Percentiles rank a stretch among this genome's conserved stretches.
These are phyloP conservation scores for Eucalyptus shirleyi DNA, from an alignment of 345 rosid genomes.

Conservation along the genomic window DNA sequence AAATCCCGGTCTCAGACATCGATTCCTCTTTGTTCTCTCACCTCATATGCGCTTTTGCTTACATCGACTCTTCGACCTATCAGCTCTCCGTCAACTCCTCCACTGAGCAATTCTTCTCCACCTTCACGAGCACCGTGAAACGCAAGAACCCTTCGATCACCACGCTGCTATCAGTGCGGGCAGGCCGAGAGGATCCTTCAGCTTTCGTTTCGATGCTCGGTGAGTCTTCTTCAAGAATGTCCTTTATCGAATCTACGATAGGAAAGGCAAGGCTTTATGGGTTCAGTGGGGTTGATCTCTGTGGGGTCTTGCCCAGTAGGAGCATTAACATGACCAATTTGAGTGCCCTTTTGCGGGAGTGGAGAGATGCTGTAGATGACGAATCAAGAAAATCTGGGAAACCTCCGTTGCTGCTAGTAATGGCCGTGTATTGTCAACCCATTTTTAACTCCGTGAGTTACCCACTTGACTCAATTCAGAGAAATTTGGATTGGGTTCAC, in stretches of 20 bases:
- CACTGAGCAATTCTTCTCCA: background rate
- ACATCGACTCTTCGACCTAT: conserved; percentile 3
- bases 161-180: conserved; percentile 11
- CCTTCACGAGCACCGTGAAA: conserved; percentile 8
- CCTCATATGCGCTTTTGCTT: conserved; percentile 15
- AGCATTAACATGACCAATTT: background rate
- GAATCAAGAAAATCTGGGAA: conserved; percentile 2
- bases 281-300: conserved; percentile 12
- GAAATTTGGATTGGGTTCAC: conserved; percentile 8
- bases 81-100: conserved; percentile 4
- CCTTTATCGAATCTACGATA: conserved; percentile 13
- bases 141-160: conserved; percentile 9
- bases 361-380: background rate
- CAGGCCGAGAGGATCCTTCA: background rate
- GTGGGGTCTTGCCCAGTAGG: background rate
- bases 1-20: background rate
- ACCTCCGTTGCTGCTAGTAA: conserved; percentile 1
- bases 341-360: conserved; percentile 3
- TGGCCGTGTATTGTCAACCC: background rate
- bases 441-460: background rate
- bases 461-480: conserved; percentile 1
- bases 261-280: conserved; percentile 11
- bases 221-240: background rate
- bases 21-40: conserved; percentile 14
- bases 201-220: background rate